A percentile compares a stretch with the other conserved stretches of the same genome.
Evolutionary conservation across 2,329 filamentous ascomycete genomes (phyloP).

Genomic region (Penicillium decumbens): DNA sequence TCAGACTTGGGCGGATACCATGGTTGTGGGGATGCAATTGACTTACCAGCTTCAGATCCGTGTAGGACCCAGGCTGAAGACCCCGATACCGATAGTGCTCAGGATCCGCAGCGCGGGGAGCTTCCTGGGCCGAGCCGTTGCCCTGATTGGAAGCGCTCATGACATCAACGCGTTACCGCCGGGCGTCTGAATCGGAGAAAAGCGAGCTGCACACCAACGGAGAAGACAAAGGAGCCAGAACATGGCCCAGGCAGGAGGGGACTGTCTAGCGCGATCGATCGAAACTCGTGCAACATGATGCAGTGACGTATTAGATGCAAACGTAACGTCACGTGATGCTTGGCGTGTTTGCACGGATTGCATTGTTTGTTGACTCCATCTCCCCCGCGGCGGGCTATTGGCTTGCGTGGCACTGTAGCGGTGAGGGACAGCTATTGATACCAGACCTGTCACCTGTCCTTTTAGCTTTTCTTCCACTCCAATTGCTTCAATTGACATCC

Average conservation of each 20-base stretch:
- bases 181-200: background rate
- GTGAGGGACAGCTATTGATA: conserved; percentile 25
- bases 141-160: conserved; percentile 28
- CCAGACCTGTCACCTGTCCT: conserved; percentile 7
- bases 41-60: conserved; percentile 51
- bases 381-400: conserved; percentile 9
- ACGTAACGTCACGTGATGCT: background rate
- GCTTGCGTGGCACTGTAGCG: conserved; percentile 32
- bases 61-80: conserved; percentile 50
- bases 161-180: conserved; percentile 13
- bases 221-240: conserved; percentile 6
- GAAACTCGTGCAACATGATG: conserved; percentile 16
- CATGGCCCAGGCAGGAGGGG: conserved; percentile 12
- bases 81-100: conserved; percentile 31
- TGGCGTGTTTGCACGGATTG: conserved; percentile 26
- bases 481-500: conserved; percentile 4
- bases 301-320: conserved; percentile 30
- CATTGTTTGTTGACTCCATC: conserved; percentile 17
- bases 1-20: conserved; percentile 2
- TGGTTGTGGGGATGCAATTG: background rate
- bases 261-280: conserved; percentile 14
- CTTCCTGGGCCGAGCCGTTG: conserved; percentile 16
- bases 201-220: conserved; percentile 5
- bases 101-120: conserved; percentile 16
- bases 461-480: conserved; percentile 6